Evolutionary conservation across 208 protist genomes (phyloP).

Genomic region (Vickermania ingenoplastis): DNA sequence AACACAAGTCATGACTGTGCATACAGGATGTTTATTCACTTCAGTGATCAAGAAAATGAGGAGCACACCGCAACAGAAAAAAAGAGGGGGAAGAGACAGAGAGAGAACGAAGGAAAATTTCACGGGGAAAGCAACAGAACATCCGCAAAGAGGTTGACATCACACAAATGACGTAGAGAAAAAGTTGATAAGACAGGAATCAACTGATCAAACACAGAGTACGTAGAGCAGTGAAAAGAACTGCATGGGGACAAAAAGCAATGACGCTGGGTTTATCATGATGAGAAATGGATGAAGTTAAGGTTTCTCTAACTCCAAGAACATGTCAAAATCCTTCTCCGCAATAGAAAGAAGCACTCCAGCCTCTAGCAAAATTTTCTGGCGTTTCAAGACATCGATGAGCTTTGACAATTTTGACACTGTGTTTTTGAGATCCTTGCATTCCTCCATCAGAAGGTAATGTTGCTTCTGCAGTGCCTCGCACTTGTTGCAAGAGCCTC

Average conservation of each 20-base stretch:
- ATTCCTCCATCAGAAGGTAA: conserved; percentile 16
- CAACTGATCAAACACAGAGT: too few species aligned
- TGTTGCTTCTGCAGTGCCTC: conserved; percentile 3
- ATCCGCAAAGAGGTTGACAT: too few species aligned
- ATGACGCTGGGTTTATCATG: too few species aligned
- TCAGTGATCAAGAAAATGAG: conserved; percentile 4
- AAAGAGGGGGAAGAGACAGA: neutral
- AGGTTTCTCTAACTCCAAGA: conserved; percentile 31
- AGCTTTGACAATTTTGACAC: conserved; percentile 89
- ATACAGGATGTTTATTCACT: conserved; percentile 5
- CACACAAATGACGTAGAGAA: too few species aligned
- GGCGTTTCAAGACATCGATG: conserved; percentile 88
- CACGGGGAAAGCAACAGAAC: too few species aligned
- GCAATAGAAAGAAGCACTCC: conserved; percentile 58
- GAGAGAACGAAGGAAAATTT: neutral
- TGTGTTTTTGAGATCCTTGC: conserved; percentile 57
- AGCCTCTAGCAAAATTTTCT: conserved; percentile 91
- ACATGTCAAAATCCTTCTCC: conserved; percentile 72
- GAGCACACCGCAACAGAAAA: conserved; percentile 2
- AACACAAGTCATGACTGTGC: conserved; percentile 64
- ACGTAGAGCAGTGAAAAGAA: too few species aligned
- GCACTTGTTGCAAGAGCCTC: neutral
- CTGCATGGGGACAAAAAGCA: too few species aligned
- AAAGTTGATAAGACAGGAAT: too few species aligned
- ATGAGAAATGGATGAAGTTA: too few species aligned